Conservation (phyloP, 768 basidiomycete genomes). For the Calocybe gangraenosa region DNA sequence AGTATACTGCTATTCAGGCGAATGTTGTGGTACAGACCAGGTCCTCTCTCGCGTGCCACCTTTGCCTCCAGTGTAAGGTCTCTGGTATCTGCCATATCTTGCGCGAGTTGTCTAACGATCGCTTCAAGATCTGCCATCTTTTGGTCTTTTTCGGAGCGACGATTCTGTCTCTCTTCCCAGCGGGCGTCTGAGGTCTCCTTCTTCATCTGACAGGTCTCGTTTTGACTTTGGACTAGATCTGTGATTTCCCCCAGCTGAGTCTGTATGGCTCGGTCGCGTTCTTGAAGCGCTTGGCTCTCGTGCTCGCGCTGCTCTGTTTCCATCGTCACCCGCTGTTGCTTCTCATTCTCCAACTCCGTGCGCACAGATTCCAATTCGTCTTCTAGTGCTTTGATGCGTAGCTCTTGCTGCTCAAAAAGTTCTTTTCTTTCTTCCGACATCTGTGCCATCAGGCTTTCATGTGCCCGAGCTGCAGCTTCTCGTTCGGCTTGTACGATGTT, state of each 20-base stretch:
- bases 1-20: background rate
- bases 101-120: slow-evolving; percentile 55
- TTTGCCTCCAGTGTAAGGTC: slow-evolving; percentile 49
- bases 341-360: slow-evolving; percentile 61
- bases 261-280: slow-evolving; percentile 57
- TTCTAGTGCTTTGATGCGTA: slow-evolving; percentile 56
- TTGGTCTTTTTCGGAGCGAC: slow-evolving; percentile 56
- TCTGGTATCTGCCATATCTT: slow-evolving; percentile 51
- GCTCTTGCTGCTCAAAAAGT: slow-evolving; percentile 45
- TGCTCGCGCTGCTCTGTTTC: slow-evolving; percentile 61
- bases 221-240: slow-evolving; percentile 65
- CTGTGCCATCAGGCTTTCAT: slow-evolving; percentile 44
- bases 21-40: slow-evolving; percentile 39
- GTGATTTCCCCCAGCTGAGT: slow-evolving; percentile 69
- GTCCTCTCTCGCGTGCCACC: slow-evolving; percentile 47
- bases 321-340: slow-evolving; percentile 49
- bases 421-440: slow-evolving; percentile 45
- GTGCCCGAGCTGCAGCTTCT: slow-evolving; percentile 55
- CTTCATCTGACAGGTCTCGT: slow-evolving; percentile 56
- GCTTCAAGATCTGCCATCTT: slow-evolving; percentile 54
- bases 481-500: slow-evolving; percentile 56
- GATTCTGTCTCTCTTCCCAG: slow-evolving; percentile 56
- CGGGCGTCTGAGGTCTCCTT: slow-evolving; percentile 56
- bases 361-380: slow-evolving; percentile 56
- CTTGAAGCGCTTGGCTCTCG: slow-evolving; percentile 51